A percentile compares a stretch with the other conserved stretches of the same genome.
Evolutionary conservation across 1,284 basidiomycete genomes (phyloP).

Genomic region (Rhodotorula glutinis): DNA sequence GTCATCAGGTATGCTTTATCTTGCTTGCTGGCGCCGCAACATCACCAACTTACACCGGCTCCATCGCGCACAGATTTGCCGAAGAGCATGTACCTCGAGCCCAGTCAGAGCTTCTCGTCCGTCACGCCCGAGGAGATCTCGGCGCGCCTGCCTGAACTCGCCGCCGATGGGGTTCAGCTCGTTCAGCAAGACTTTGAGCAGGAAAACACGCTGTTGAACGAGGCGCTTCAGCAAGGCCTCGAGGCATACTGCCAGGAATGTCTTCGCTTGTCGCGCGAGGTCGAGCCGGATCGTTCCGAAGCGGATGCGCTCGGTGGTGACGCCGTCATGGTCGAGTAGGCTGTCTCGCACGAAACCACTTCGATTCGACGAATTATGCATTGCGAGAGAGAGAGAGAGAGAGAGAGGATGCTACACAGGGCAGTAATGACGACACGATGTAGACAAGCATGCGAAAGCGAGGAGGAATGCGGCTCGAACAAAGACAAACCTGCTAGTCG

Average conservation of each 20-base stretch:
- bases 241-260: conserved; percentile 22
- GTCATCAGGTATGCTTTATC: conserved; percentile 1
- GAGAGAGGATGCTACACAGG: neutral
- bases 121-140: conserved; percentile 34
- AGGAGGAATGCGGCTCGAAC: too few species aligned
- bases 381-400: neutral
- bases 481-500: too few species aligned
- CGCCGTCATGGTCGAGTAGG: conserved; percentile 20
- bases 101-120: conserved; percentile 43
- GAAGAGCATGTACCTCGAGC: conserved; percentile 40
- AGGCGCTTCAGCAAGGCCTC: conserved; percentile 17
- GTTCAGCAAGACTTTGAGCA: conserved; percentile 45
- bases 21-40: too few species aligned
- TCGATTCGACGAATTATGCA: neutral
- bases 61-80: conserved; percentile 39
- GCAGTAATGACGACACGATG: neutral
- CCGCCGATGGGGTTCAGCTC: conserved; percentile 34
- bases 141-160: neutral
- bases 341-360: neutral
- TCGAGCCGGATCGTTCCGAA: conserved; percentile 21
- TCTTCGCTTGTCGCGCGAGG: conserved; percentile 6
- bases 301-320: conserved; percentile 42
- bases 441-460: neutral
- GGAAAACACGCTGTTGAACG: conserved; percentile 26
- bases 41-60: too few species aligned